Base-by-base conservation (phyloP, 2,329 filamentous ascomycete genomes). In the Aspergillus ibericus region DNA sequence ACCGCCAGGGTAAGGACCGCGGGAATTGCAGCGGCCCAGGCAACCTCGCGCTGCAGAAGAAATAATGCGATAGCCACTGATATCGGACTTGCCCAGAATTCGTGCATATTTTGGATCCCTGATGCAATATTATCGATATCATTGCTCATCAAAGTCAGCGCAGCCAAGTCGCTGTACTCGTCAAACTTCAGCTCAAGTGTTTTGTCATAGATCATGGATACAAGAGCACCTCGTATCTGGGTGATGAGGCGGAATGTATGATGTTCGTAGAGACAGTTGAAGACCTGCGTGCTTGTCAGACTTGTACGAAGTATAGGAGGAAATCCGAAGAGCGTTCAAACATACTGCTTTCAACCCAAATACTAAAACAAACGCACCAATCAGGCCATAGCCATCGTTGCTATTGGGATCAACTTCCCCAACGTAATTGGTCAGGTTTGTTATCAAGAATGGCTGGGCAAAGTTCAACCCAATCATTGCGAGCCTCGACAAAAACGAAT, bases 171-270 rank as follows among this genome's bases (percentile, higher is more conserved):
- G 15, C 76, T 72, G 22, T 72, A 66, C 1, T 67, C 61, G 0
- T 66, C 61, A 0, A 68, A 65, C 10, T 68, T 68, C 15, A 80
- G 59, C 0, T 66, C 62, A 1, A 80, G 58, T 0, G 79, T 81
- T 63, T 81, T 81, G 16, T 75, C 70, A 61, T 81, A 84, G 2
- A 85, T 77, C 25, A 83, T 58, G 0, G 77, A 75, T 6, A 78
- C 68, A 13, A 80, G 59, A 2, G 67, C 72, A n/a, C 74, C 73
- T 42, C 78, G 68, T 16, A 77, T 50, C 22, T 51, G 48, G 6
- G 54, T 46, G 13, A 52, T 51, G 10, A 40, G 48, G 2, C 54
- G 46, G 16, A 52, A 44, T 18, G 32, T 7, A 32, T 53, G 25
- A 16, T 53, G 54, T 25, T 50, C 36, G 9, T 56, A 56, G n/a